Base-by-base conservation (phyloP, 2,329 filamentous ascomycete genomes). In the Capronia coronata region DNA sequence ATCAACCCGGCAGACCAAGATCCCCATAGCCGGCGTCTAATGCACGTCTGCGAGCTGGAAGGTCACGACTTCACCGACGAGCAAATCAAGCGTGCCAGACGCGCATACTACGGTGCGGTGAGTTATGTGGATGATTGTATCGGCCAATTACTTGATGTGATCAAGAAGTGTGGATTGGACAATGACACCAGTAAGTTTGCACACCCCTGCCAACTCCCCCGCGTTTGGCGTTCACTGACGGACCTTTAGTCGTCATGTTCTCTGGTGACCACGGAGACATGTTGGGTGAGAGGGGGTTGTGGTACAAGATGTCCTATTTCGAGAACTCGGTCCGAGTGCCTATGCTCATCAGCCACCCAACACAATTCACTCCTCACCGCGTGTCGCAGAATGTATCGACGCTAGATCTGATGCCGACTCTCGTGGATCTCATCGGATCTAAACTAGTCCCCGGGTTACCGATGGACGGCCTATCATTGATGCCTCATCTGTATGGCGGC, bases 231-330 rank as follows among this genome's bases (percentile, higher is more conserved):
- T n/a, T 9, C 7, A 46, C 48, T 51, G 23, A 51, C 41, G n/a
- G 3, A 18, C 25, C 7, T 25, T 6, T 25, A 55, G 52, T 57
- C 22, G 75, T 96, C 61, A 82, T 96, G 58, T 96, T 96, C 71
- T 90, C 85, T 51, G 89, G 90, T 38, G 90, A 96, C 65, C 90
- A 96, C 64, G 90, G 90, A 48, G 90, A 96, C 68, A 96, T 96
- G 90, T 79, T 96, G 6, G 90, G 90, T 51, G 90, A 96, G 73
- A 83, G 88, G 46, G 86, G 86, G 4, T 73, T 96, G 40, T 96
- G 90, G 90, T 80, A 95, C 75, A 96, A 96, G 77, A 96, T 96
- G 90, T 88, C 82, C 64, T 96, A 93, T 78, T 95, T 89, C 62
- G 90, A 96, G 75, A 84, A 84, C 34, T 94, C 88, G 10, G 87